Evolutionary conservation across 768 basidiomycete genomes (phyloP), one percentile per base, ranked within the genome.

Genomic region (Tricholomella constricta): DNA sequence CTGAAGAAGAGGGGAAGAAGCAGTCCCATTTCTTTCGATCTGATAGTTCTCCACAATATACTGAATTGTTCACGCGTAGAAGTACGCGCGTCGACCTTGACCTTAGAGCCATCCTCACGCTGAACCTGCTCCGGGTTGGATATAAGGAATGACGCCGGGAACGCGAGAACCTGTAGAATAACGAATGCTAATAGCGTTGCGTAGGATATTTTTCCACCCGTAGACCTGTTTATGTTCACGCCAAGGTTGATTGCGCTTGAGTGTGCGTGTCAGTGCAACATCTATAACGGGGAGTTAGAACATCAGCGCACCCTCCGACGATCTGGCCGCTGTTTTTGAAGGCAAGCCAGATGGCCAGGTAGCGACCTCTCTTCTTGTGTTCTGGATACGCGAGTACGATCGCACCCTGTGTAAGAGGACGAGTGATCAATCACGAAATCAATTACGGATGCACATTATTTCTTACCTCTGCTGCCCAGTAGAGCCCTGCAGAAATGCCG

Each of bases 141-240:
- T 6, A 61, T 51, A 2, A 57, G 48, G 41, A 58, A 59, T n/a
- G 54, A 48, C 7, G 38, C 22, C 4, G 58, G 56, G 17, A 54
- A 31, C 15, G 48, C 49, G 14, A 58, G 48, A 25, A 63, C 56
- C 45, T 61, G 58, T 10, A 61, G 45, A 29, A 59, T 51, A 4
- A 57, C 45, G 46, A 61, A 58, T 36, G 42, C 46, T 15, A 56
- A 41, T 0, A 58, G 49, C 2, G 55, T 56, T 1, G 54, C 42
- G 25, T 61, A 58, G 4, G 60, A 63, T 2, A 59, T 29, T 20
- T 63, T 63, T n/a, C 62, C 62, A 7, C 59, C 55, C 4, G 42
- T 55, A 6, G 59, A 58, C 14, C 36, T 51, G 48, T 56, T 49
- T 6, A 41, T 52, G 45, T 63, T 63, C 11, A 63, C 35, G 20